A percentile compares a stretch with the other conserved stretches of the same genome.
Conservation (phyloP, 768 basidiomycete genomes). For the Suillus plorans region DNA sequence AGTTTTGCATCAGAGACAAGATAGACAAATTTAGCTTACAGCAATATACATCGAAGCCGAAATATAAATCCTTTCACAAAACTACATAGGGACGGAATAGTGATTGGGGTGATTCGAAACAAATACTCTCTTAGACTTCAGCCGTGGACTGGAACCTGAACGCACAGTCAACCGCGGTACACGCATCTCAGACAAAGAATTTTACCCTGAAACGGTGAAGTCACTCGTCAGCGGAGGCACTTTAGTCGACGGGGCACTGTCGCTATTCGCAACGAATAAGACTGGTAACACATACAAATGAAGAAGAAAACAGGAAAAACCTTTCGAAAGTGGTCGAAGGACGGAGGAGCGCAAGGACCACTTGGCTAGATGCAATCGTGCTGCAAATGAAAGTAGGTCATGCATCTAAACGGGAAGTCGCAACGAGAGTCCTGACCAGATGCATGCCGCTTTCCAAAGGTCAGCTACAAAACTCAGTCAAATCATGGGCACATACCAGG, state of each 20-base stretch:
- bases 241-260: background rate
- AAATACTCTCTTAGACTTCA: background rate
- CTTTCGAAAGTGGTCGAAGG: background rate
- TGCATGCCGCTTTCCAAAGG: background rate
- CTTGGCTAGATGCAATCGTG: background rate
- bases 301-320: background rate
- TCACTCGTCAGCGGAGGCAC: background rate
- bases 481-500: background rate
- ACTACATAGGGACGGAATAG: too few species aligned
- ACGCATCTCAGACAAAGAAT: background rate
- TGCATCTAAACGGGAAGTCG: background rate
- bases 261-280: background rate
- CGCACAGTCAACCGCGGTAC: background rate
- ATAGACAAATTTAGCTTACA: too few species aligned
- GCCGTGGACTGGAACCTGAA: background rate
- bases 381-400: background rate
- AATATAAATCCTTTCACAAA: background rate
- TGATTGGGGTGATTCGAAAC: background rate
- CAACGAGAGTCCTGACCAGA: background rate
- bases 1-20: too few species aligned
- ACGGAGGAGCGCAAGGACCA: background rate
- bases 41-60: background rate
- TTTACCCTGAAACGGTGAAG: background rate
- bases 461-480: background rate
- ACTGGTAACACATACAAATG: background rate